Conservation (phyloP, 805 yeast genomes). For the Wickerhamiella australiensis region DNA sequence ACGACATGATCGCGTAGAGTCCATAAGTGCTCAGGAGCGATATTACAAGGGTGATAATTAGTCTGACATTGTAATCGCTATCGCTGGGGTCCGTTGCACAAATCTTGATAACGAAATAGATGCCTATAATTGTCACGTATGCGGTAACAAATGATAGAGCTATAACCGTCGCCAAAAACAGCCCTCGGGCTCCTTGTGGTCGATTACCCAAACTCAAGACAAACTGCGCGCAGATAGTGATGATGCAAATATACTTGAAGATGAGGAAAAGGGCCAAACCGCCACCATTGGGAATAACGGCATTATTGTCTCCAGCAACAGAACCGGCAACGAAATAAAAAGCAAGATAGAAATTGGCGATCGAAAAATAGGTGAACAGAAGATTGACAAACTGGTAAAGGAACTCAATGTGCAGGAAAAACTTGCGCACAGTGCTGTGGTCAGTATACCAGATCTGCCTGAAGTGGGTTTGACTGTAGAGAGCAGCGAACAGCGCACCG, state of each 20-base stretch:
- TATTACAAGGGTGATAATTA: conserved; percentile 56
- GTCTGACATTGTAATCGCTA: conserved; percentile 36
- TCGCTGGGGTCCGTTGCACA: conserved; percentile 31
- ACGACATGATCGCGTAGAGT: conserved; percentile 65
- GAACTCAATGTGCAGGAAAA: conserved; percentile 77
- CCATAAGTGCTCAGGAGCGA: conserved; percentile 89
- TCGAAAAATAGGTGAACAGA: conserved; percentile 80
- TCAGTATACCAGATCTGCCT: conserved; percentile 78
- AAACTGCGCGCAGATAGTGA: conserved; percentile 76
- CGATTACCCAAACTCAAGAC: conserved; percentile 93
- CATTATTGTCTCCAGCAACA: conserved; percentile 38
- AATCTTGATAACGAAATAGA: conserved; percentile 59
- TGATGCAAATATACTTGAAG: conserved; percentile 72
- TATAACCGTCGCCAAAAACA: conserved; percentile 62
- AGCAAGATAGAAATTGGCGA: conserved; percentile 83
- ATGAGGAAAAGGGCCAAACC: conserved; percentile 76
- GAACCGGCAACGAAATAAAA: conserved; percentile 90
- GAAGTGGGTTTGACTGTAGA: conserved; percentile 77
- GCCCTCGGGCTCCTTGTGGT: conserved; percentile 85
- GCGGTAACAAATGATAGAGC: conserved; percentile 66
- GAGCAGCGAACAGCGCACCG: conserved; percentile 95
- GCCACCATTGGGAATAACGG: conserved; percentile 39
- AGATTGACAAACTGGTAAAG: conserved; percentile 71
- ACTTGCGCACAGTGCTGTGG: conserved; percentile 69
- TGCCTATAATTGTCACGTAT: conserved; percentile 71